Base-by-base conservation (phyloP, 306 rosid genomes). In the Urtica urens region DNA sequence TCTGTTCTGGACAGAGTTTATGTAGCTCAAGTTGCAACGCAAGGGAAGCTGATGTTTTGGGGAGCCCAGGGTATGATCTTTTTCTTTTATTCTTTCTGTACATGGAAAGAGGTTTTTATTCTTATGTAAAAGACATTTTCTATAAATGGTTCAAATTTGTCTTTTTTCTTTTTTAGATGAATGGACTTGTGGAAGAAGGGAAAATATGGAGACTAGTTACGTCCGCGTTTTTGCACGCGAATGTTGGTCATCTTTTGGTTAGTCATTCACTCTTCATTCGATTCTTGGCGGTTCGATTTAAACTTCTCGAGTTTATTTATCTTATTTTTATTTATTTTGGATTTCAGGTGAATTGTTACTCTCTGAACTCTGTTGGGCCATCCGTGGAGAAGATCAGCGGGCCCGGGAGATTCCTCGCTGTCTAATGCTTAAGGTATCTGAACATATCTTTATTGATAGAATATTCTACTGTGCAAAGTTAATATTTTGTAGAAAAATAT, bases 191-290 rank as follows among this genome's bases (percentile, higher is more conserved):
- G 39, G 86, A 83, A 57, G 60, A 72, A 65, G 94, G 96, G 62
- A 85, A 87, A 62, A 30, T 80, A 42, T 87, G 94, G 96, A 83
- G 94, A 78, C 79, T 87, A 22, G 79, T 44, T 49, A 80, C 94
- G 0, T 78, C 93, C 48, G 72, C 94, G 31, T 83, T 87, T 73
- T 62, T 83, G 86, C 96, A 87, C 65, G 96, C 83, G 24, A 83
- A 83, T 60, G 37, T 78, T 22, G 86, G 86, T 39, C 96, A 87
- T 76, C 84, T 87, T 14, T 44, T 83, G 93, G 96, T 87, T 33
- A 39, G 41, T n/a, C n/a, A n/a, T n/a, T n/a, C 64, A 62, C 39
- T 57, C 30, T 58, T 17, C 41, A 50, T 50, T 17, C n/a, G 40
- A 3, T n/a, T n/a, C n/a, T n/a, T n/a, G n/a, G n/a, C n/a, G n/a